These are phyloP conservation scores for Trypanosoma grayi DNA, from an alignment of 208 protist species.

Conservation along the genomic window DNA sequence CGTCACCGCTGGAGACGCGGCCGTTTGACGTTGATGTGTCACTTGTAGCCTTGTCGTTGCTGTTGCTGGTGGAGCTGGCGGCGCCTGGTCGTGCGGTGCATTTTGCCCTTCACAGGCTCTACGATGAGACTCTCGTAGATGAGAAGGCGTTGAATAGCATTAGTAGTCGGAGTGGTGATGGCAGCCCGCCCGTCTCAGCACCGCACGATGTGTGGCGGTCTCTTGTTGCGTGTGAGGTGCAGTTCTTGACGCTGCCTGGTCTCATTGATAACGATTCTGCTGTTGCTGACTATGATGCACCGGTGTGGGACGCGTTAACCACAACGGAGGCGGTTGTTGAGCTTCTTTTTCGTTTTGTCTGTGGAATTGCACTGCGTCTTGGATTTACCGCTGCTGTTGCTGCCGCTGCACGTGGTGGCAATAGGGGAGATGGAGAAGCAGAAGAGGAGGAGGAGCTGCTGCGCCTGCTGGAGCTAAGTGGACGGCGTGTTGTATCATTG, in stretches of 20 bases:
- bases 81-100: not conserved
- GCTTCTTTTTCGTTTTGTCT: constrained; percentile 9
- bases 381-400: not conserved
- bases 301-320: not conserved
- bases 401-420: not conserved
- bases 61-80: constrained; percentile 12
- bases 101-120: constrained; percentile 6
- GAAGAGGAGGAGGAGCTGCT: not conserved
- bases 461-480: constrained; percentile 15
- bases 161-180: not conserved
- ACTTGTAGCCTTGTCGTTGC: constrained; percentile 9
- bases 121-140: not conserved
- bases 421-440: not conserved
- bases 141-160: not conserved
- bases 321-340: constrained; percentile 2
- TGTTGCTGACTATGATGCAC: not conserved
- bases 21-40: not conserved
- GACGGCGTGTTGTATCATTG: constrained; percentile 3
- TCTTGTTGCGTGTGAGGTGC: constrained; percentile 6
- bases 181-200: not conserved
- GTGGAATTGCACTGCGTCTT: not conserved
- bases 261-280: not conserved
- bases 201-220: not conserved
- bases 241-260: constrained; percentile 11
- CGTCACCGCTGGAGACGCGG: not conserved